Conservation (phyloP, 2,329 filamentous ascomycete species). For the Penicillium oxalicum region DNA sequence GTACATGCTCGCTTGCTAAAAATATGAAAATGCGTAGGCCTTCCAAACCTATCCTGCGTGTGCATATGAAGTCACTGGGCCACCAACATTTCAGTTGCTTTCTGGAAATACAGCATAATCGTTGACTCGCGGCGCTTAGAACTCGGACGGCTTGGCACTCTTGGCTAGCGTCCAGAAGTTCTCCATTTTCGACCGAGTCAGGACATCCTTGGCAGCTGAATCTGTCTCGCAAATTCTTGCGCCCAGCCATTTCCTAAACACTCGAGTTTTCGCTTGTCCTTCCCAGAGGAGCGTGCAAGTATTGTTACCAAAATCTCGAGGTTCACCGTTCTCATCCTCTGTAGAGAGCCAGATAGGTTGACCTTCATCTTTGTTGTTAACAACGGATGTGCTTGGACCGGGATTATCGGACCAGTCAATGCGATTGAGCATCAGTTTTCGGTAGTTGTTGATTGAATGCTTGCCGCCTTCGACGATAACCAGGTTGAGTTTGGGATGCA, state of each 20-base stretch:
- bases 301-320: slow-evolving; percentile 78
- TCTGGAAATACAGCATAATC: no score
- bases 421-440: slow-evolving; percentile 86
- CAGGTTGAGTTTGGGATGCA: slow-evolving; percentile 82
- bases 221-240: slow-evolving; percentile 86
- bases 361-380: slow-evolving; percentile 57
- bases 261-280: slow-evolving; percentile 73
- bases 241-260: slow-evolving; percentile 81
- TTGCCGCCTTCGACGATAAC: slow-evolving; percentile 87
- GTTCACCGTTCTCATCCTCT: slow-evolving; percentile 67
- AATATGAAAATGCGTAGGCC: background rate
- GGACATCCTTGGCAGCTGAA: slow-evolving; percentile 72
- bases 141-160: slow-evolving; percentile 44
- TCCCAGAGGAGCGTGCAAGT: slow-evolving; percentile 83
- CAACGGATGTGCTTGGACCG: slow-evolving; percentile 49
- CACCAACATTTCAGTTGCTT: no score
- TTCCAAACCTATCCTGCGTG: no score
- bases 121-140: slow-evolving; percentile 5
- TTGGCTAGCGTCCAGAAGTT: slow-evolving; percentile 92
- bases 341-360: slow-evolving; percentile 69
- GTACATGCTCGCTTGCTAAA: slow-evolving; percentile 12
- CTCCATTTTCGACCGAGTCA: slow-evolving; percentile 81
- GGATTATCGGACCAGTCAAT: slow-evolving; percentile 93
- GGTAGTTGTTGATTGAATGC: slow-evolving; percentile 76
- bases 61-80: no score